Evolutionary conservation across 495 filamentous ascomycete genomes (phyloP).

Genomic region (Penicillium cosmopolitanum): DNA sequence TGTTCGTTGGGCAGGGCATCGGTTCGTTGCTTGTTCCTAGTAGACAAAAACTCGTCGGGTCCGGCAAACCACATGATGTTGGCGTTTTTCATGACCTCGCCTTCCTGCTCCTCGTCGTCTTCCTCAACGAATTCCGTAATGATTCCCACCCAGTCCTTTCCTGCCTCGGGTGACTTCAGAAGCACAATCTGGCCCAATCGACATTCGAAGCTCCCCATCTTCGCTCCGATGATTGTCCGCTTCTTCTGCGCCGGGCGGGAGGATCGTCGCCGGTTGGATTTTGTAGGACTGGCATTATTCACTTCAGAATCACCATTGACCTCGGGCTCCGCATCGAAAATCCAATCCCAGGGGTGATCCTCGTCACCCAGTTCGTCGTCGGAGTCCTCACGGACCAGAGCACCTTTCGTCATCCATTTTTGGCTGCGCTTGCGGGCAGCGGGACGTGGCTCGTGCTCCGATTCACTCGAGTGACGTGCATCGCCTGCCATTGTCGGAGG

Average conservation of each 20-base stretch:
- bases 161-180: conserved; percentile 79
- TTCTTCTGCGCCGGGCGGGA: conserved; percentile 32
- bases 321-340: conserved; percentile 59
- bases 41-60: conserved; percentile 77
- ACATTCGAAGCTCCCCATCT: conserved; percentile 85
- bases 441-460: conserved; percentile 18
- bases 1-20: conserved; percentile 89
- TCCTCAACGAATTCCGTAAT: conserved; percentile 76
- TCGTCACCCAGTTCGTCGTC: conserved; percentile 89
- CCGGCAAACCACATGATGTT: conserved; percentile 93
- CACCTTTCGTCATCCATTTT: conserved; percentile 65
- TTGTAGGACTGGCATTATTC: conserved; percentile 28
- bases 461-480: conserved; percentile 21
- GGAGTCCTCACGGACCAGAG: conserved; percentile 78
- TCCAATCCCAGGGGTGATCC: conserved; percentile 92
- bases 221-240: conserved; percentile 72
- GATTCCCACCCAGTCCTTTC: conserved; percentile 89
- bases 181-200: conserved; percentile 79
- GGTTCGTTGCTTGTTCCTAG: conserved; percentile 76
- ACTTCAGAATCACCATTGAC: conserved; percentile 25
- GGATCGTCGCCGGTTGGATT: conserved; percentile 38
- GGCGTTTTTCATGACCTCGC: conserved; percentile 58
- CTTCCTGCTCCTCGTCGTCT: conserved; percentile 60
- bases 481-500: conserved; percentile 25
- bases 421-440: conserved; percentile 53